Conservation (phyloP, 2,329 filamentous ascomycete genomes). For the Fusarium floridanum region DNA sequence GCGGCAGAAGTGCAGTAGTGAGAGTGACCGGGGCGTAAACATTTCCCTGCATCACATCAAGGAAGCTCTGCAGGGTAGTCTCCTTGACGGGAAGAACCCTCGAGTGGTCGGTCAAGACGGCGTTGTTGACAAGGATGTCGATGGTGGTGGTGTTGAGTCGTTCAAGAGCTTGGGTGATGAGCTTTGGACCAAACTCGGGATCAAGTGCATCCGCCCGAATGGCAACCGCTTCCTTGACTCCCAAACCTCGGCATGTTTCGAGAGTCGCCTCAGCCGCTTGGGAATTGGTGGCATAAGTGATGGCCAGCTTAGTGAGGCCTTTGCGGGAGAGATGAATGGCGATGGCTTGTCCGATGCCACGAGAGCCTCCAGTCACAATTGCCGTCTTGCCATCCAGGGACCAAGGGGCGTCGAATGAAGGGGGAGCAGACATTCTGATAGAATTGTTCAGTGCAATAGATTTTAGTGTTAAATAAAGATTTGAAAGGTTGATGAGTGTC, state of each 20-base stretch:
- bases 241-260: background rate
- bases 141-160: background rate
- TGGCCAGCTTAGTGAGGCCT: conserved; percentile 10
- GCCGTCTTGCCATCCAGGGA: conserved; percentile 15
- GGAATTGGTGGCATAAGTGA: background rate
- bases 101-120: background rate
- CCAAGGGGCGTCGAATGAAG: background rate
- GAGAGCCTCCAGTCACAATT: conserved; percentile 14
- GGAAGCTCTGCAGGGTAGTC: background rate
- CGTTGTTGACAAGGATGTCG: background rate
- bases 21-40: background rate
- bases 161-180: background rate
- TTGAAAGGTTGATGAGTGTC: background rate
- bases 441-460: background rate
- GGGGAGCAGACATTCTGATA: background rate
- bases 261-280: background rate
- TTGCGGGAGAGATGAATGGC: conserved; percentile 17
- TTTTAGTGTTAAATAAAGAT: background rate
- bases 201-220: background rate
- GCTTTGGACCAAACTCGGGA: background rate
- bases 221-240: background rate
- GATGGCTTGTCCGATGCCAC: conserved; percentile 15
- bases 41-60: background rate
- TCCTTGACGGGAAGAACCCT: background rate
- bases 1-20: background rate